These are phyloP conservation scores for Stereocaulon alpinum DNA, from an alignment of 495 filamentous ascomycete genomes.

Conservation along the genomic window DNA sequence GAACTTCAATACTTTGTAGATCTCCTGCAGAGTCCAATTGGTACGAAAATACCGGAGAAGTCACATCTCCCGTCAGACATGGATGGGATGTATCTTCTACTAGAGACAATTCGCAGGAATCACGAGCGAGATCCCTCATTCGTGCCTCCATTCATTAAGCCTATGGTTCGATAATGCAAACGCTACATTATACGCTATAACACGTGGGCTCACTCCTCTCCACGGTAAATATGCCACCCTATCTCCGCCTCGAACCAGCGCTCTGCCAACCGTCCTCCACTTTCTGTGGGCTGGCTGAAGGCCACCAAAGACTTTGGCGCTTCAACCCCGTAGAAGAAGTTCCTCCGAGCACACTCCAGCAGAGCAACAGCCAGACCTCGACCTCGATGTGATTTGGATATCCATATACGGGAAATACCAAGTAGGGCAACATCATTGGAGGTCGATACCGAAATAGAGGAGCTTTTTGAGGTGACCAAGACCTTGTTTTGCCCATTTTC, in stretches of 20 bases:
- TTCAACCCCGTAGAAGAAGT: constrained; percentile 58
- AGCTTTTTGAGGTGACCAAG: constrained; percentile 26
- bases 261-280: constrained; percentile 50
- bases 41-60: background rate
- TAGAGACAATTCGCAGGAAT: constrained; percentile 4
- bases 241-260: constrained; percentile 48
- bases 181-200: background rate
- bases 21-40: background rate
- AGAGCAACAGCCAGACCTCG: constrained; percentile 52
- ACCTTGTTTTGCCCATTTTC: constrained; percentile 20
- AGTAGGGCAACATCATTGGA: constrained; percentile 42
- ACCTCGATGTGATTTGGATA: constrained; percentile 47
- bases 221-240: constrained; percentile 45
- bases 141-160: background rate
- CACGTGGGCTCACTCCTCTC: background rate
- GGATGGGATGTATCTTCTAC: constrained; percentile 14
- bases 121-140: background rate
- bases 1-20: background rate
- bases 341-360: constrained; percentile 49
- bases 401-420: constrained; percentile 66
- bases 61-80: constrained; percentile 5
- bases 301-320: constrained; percentile 53
- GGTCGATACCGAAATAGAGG: constrained; percentile 36
- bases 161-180: constrained; percentile 1
- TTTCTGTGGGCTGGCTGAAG: constrained; percentile 69